Evolutionary conservation across 176 grass and related monocot genomes (phyloP).

Genomic region (Triticum monococcum): DNA sequence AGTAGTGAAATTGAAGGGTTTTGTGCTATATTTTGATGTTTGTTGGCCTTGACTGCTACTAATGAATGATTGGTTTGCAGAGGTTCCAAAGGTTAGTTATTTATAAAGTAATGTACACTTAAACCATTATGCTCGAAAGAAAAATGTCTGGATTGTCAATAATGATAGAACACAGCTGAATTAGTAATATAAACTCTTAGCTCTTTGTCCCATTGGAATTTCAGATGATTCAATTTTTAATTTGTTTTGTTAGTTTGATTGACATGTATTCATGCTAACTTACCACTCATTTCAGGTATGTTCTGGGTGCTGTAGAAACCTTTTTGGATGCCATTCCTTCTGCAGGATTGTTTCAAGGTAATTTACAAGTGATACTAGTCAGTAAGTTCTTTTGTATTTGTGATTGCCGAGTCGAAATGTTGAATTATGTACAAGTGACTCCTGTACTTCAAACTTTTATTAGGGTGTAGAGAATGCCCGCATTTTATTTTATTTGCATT

Average conservation of each 20-base stretch:
- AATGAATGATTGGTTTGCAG: conserved; percentile 24
- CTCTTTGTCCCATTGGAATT: neutral
- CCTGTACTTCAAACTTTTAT: neutral
- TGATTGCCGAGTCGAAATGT: neutral
- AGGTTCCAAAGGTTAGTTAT: neutral
- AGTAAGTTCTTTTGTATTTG: conserved; percentile 23
- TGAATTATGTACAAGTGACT: neutral
- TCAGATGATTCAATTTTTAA: neutral
- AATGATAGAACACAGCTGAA: conserved; percentile 16
- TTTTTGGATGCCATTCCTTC: conserved; percentile 91
- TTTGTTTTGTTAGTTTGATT: conserved; percentile 8
- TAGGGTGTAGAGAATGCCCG: neutral
- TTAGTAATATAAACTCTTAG: neutral
- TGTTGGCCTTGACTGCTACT: neutral
- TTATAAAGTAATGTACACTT: conserved; percentile 6
- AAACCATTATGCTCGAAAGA: neutral
- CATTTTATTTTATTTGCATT: conserved; percentile 19
- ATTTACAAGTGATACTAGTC: conserved; percentile 9
- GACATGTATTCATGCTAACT: neutral
- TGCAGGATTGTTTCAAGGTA: conserved; percentile 94
- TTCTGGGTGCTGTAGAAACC: conserved; percentile 96
- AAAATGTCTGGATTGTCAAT: conserved; percentile 19
- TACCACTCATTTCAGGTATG: conserved; percentile 76
- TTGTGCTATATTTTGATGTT: neutral
- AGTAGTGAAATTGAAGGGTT: neutral